Percentiles rank a stretch among this genome's conserved stretches.
These are phyloP conservation scores for Alternaria arborescens DNA, from an alignment of 2,329 filamentous ascomycete genomes.

Conservation along the genomic window DNA sequence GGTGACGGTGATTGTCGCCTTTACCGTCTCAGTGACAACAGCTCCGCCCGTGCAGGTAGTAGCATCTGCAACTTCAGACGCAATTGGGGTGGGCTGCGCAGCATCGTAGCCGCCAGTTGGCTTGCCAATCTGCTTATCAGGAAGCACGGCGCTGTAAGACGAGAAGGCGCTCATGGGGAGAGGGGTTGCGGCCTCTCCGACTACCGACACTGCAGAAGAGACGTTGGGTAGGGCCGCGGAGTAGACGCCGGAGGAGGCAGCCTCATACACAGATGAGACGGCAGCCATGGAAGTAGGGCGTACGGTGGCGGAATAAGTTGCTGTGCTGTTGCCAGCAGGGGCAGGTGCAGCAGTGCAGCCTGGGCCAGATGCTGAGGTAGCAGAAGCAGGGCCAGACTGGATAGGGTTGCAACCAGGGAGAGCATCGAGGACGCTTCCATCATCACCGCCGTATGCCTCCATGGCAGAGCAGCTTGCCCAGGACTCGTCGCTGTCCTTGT, in stretches of 20 bases:
- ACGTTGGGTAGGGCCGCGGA: conserved; percentile 1
- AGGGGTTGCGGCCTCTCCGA: conserved; percentile 13
- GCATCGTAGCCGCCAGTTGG: conserved; percentile 10
- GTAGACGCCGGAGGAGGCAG: not conserved
- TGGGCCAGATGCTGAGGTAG: conserved; percentile 37
- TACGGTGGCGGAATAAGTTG: conserved; percentile 2
- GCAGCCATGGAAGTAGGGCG: conserved; percentile 11
- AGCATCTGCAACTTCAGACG: conserved; percentile 13
- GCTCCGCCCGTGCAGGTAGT: conserved; percentile 19
- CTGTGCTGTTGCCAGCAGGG: conserved; percentile 12
- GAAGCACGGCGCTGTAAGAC: conserved; percentile 19
- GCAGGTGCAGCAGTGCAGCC: conserved; percentile 34
- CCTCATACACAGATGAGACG: not conserved
- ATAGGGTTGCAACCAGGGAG: conserved; percentile 53
- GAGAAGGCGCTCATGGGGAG: conserved; percentile 6
- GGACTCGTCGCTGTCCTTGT: conserved; percentile 39
- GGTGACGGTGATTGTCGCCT: conserved; percentile 38
- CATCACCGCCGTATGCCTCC: conserved; percentile 22
- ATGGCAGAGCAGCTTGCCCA: conserved; percentile 42
- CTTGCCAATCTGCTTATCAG: conserved; percentile 19
- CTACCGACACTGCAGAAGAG: not conserved
- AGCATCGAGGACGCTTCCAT: conserved; percentile 32
- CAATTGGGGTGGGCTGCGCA: not conserved
- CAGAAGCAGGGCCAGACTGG: conserved; percentile 45
- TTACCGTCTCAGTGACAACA: conserved; percentile 33